phyloP scores from a whole-genome alignment of 768 basidiomycete genomes.

The Cytidiella melzeri region DNA sequence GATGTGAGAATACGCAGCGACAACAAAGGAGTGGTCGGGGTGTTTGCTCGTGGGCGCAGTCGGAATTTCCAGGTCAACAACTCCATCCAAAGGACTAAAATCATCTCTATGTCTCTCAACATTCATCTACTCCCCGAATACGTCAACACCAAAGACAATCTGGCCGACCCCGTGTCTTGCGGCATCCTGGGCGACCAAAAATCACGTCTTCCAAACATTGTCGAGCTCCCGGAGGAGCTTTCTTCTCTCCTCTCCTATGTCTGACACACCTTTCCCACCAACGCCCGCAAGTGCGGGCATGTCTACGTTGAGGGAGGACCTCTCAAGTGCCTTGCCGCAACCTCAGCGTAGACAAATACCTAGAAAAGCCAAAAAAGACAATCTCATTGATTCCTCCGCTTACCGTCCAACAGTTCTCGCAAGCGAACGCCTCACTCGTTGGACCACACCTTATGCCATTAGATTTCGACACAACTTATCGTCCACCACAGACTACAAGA shows the following conservation, averaged over 20 bases:
- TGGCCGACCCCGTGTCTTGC: constrained; percentile 19
- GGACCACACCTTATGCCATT: not conserved
- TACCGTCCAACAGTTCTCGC: not conserved
- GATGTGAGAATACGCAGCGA: constrained; percentile 25
- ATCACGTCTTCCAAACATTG: not conserved
- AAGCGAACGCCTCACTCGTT: not conserved
- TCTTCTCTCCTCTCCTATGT: not conserved
- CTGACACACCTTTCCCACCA: not conserved
- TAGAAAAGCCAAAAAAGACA: not conserved
- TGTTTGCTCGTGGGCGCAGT: constrained; percentile 26
- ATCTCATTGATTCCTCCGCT: not conserved
- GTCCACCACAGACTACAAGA: not conserved
- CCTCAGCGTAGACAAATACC: not conserved
- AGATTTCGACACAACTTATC: not conserved
- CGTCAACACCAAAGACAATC: constrained; percentile 22
- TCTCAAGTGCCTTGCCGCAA: not conserved
- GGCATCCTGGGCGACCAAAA: not conserved
- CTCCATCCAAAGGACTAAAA: constrained; percentile 19
- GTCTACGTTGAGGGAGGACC: not conserved
- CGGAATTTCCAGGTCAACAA: constrained; percentile 23
- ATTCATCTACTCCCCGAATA: constrained; percentile 12
- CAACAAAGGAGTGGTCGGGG: constrained; percentile 29
- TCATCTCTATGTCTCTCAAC: constrained; percentile 18
- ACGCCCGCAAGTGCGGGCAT: not conserved
- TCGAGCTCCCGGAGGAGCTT: not conserved